Percentiles rank a stretch among this genome's conserved stretches.
Evolutionary conservation across 805 yeast genomes (phyloP).

Genomic region (Wickerhamomyces pijperi): DNA sequence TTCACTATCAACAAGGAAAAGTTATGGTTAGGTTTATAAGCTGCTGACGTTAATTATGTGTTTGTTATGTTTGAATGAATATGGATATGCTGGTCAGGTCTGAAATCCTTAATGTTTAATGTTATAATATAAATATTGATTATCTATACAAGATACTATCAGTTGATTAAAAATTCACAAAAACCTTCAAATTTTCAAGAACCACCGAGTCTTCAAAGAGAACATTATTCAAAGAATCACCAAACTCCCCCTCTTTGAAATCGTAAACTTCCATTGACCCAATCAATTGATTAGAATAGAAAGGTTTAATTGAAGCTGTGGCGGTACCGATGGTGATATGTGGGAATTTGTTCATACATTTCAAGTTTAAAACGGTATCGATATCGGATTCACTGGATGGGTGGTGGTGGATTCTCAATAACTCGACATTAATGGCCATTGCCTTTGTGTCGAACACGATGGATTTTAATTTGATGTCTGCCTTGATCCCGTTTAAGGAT

Average conservation of each 20-base stretch:
- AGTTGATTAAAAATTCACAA: no score
- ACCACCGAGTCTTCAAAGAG: no score
- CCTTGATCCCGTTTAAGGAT: constrained; percentile 6
- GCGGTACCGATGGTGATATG: constrained; percentile 72
- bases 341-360: constrained; percentile 31
- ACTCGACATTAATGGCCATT: constrained; percentile 41
- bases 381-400: constrained; percentile 4
- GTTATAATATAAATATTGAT: no score
- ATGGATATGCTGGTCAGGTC: no score
- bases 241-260: constrained; percentile 6
- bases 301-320: constrained; percentile 32
- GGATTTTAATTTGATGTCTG: constrained; percentile 29
- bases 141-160: no score
- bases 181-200: no score
- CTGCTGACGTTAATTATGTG: no score
- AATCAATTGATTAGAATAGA: constrained; percentile 37
- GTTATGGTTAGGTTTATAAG: constrained; percentile 16
- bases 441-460: constrained; percentile 41
- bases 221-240: no score
- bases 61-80: no score
- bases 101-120: no score
- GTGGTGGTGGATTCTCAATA: constrained; percentile 6
- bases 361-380: constrained; percentile 7
- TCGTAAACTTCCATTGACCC: constrained; percentile 4
- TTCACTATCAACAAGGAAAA: constrained; percentile 14